Conservation (phyloP, 2,329 filamentous ascomycete genomes). For the Rhexocercosporidium sp. region DNA sequence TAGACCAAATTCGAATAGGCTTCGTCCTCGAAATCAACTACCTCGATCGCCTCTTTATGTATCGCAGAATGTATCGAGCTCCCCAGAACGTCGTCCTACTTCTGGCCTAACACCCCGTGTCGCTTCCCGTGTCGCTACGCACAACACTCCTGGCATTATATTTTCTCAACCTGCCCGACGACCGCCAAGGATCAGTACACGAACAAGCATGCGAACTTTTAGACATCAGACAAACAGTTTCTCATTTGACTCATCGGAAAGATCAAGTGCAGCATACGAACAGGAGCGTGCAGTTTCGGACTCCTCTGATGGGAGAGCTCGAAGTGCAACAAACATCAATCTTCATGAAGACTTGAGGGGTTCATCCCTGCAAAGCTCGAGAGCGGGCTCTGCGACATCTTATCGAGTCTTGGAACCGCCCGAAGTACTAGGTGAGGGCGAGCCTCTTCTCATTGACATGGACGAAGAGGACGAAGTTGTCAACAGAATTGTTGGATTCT, state of each 20-base stretch:
- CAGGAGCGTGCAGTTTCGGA: slow-evolving; percentile 35
- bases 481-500: slow-evolving; percentile 20
- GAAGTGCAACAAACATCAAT: slow-evolving; percentile 26
- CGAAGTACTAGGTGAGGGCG: neutral
- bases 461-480: neutral
- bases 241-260: slow-evolving; percentile 42
- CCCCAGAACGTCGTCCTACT: slow-evolving; percentile 36
- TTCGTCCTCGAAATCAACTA: slow-evolving; percentile 29
- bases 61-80: slow-evolving; percentile 41
- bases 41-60: slow-evolving; percentile 43
- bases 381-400: slow-evolving; percentile 20
- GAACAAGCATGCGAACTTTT: slow-evolving; percentile 33
- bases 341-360: slow-evolving; percentile 38
- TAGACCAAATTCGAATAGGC: slow-evolving; percentile 18
- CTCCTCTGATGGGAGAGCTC: slow-evolving; percentile 30
- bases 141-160: slow-evolving; percentile 39
- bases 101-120: slow-evolving; percentile 36
- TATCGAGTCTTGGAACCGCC: neutral
- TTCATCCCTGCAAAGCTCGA: slow-evolving; percentile 35
- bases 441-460: neutral
- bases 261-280: slow-evolving; percentile 40
- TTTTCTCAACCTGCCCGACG: slow-evolving; percentile 41
- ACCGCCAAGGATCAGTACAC: slow-evolving; percentile 22
- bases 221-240: slow-evolving; percentile 45
- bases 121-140: slow-evolving; percentile 30